Percentiles rank a stretch among this genome's conserved stretches.
Evolutionary conservation across 2,329 filamentous ascomycete genomes (phyloP).

Genomic region (Cladosporium oxysporum): DNA sequence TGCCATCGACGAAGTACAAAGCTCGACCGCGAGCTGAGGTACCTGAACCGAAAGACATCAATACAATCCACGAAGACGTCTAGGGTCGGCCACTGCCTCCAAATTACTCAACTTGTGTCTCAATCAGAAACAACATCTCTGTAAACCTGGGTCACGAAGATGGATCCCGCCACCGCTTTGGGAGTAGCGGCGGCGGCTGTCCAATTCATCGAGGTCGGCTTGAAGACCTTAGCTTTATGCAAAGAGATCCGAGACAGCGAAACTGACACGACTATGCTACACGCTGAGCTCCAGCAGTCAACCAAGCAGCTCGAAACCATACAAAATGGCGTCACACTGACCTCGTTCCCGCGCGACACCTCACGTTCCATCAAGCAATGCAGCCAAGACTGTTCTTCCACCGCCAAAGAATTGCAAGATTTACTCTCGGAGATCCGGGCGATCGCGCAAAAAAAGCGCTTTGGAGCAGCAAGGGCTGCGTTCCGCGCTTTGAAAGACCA

Average conservation of each 20-base stretch:
- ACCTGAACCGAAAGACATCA: too few relatives aligned
- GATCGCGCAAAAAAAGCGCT: not conserved
- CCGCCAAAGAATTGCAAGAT: not conserved
- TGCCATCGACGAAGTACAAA: too few relatives aligned
- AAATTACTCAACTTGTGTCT: too few relatives aligned
- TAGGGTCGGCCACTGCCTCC: too few relatives aligned
- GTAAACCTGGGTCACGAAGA: too few relatives aligned
- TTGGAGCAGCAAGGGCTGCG: not conserved
- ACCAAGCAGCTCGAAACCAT: not conserved
- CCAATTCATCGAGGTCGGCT: conserved; percentile 4
- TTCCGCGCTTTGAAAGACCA: not conserved
- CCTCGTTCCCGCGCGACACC: not conserved
- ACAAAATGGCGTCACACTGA: not conserved
- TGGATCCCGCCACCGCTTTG: conserved; percentile 1
- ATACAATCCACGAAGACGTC: too few relatives aligned
- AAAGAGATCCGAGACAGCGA: conserved; percentile 20
- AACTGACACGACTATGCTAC: not conserved
- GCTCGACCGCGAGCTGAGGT: too few relatives aligned
- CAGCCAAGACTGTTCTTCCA: not conserved
- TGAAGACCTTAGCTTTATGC: conserved; percentile 1
- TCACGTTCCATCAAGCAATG: not conserved
- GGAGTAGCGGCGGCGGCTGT: not conserved
- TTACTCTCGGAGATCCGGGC: not conserved
- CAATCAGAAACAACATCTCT: too few relatives aligned
- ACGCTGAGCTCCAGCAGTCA: not conserved